phyloP scores from a whole-genome alignment of 257 asterid species.

The Petrea volubilis region DNA sequence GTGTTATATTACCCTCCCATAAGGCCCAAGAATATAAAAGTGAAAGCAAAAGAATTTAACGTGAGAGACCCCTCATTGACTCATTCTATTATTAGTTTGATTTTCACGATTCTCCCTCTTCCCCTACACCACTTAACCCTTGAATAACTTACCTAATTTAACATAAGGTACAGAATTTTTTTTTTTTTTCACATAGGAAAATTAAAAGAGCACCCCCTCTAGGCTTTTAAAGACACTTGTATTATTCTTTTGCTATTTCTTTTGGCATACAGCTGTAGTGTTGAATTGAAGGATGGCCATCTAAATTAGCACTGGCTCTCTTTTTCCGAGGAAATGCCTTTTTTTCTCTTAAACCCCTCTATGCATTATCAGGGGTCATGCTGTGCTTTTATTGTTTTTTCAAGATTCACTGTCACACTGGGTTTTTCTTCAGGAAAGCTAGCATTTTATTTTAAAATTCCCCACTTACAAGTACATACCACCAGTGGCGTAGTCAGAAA shows the following conservation, averaged over 20 bases:
- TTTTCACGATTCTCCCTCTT: constrained; percentile 2
- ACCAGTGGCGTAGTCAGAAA: too few relatives aligned
- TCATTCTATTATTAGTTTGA: background rate
- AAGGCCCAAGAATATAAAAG: constrained; percentile 2
- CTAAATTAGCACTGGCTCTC: constrained; percentile 15
- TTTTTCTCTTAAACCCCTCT: background rate
- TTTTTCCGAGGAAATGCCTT: background rate
- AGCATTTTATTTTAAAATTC: background rate
- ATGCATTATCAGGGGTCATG: constrained; percentile 20
- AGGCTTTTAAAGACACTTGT: constrained; percentile 33
- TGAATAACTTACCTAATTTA: background rate
- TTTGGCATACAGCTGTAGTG: constrained; percentile 26
- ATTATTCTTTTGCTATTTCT: background rate
- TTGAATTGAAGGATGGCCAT: constrained; percentile 36
- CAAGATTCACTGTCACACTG: constrained; percentile 1
- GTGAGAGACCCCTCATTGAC: background rate
- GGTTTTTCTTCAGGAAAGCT: background rate
- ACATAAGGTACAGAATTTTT: background rate
- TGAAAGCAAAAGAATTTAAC: background rate
- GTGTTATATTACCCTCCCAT: background rate
- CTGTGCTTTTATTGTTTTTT: constrained; percentile 8
- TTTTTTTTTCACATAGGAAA: background rate
- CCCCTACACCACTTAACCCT: background rate
- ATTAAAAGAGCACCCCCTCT: background rate
- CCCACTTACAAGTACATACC: background rate